A percentile compares a stretch with the other conserved stretches of the same genome.
Evolutionary conservation across 2,329 filamentous ascomycete genomes (phyloP).

Genomic region (Nigrospora sphaerica): DNA sequence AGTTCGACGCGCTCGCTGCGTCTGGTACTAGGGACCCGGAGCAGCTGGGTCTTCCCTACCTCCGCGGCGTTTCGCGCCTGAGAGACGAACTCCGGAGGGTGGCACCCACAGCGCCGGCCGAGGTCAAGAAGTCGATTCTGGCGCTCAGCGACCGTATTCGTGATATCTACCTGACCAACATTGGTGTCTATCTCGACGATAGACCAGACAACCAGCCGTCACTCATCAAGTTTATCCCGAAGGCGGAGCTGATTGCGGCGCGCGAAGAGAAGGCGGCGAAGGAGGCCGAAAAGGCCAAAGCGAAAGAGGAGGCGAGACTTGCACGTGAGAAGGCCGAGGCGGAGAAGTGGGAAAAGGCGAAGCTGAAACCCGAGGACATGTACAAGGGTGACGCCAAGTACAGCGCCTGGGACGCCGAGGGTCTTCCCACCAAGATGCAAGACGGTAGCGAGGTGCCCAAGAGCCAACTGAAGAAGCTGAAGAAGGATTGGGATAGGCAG

Average conservation of each 20-base stretch:
- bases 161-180: slow-evolving; percentile 71
- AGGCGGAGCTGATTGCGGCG: slow-evolving; percentile 48
- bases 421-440: slow-evolving; percentile 69
- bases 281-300: slow-evolving; percentile 51
- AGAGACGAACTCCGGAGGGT: slow-evolving; percentile 57
- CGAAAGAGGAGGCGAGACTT: slow-evolving; percentile 47
- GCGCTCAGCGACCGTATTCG: slow-evolving; percentile 72
- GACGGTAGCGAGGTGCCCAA: slow-evolving; percentile 78
- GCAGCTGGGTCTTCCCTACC: slow-evolving; percentile 46
- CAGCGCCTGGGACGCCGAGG: slow-evolving; percentile 75
- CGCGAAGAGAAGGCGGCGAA: slow-evolving; percentile 53
- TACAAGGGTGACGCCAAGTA: slow-evolving; percentile 54
- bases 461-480: slow-evolving; percentile 70
- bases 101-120: slow-evolving; percentile 33
- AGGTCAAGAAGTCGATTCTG: slow-evolving; percentile 65
- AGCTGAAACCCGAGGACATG: slow-evolving; percentile 45
- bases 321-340: slow-evolving; percentile 42
- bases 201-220: slow-evolving; percentile 59
- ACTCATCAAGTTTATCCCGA: slow-evolving; percentile 61
- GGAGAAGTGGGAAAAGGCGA: slow-evolving; percentile 52
- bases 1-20: slow-evolving; percentile 38
- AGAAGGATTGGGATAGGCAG: slow-evolving; percentile 85
- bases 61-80: slow-evolving; percentile 46
- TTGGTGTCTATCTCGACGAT: slow-evolving; percentile 86
- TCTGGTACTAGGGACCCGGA: slow-evolving; percentile 43